Conservation (phyloP, 352 stramenopile genomes). For the Pythium apleroticum region DNA sequence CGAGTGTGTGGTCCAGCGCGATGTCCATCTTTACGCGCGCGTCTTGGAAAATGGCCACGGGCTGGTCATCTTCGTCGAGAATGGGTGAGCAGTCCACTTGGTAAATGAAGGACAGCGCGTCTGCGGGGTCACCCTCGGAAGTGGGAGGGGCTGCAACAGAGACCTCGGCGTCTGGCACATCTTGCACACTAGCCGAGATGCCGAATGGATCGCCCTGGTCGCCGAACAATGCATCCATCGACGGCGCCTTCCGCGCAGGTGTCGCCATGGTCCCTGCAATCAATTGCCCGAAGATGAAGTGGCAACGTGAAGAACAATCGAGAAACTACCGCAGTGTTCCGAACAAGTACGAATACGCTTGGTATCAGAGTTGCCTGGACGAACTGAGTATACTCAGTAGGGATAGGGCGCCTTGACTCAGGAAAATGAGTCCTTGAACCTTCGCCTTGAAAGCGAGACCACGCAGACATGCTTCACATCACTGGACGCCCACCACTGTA, state of each 20-base stretch:
- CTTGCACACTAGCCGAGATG: not conserved
- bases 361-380: not conserved
- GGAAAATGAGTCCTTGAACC: not conserved
- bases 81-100: slow-evolving; percentile 33
- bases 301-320: slow-evolving; percentile 21
- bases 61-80: slow-evolving; percentile 20
- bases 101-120: slow-evolving; percentile 28
- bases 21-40: slow-evolving; percentile 52
- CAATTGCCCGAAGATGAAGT: slow-evolving; percentile 22
- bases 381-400: not conserved
- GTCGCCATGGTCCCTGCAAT: not conserved
- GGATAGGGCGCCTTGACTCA: not conserved
- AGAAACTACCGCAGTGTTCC: not conserved
- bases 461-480: not conserved
- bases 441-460: not conserved
- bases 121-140: slow-evolving; percentile 16
- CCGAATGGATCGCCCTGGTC: slow-evolving; percentile 9
- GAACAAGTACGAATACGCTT: slow-evolving; percentile 15
- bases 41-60: slow-evolving; percentile 41
- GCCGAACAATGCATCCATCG: slow-evolving; percentile 9
- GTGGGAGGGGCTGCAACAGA: not conserved
- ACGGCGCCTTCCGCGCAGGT: not conserved
- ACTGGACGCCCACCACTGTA: not conserved
- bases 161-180: not conserved
- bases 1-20: slow-evolving; percentile 42